Percentiles rank a stretch among this genome's conserved stretches.
Conservation (phyloP, 148 eudicot species). For the Agrostemma githago region DNA sequence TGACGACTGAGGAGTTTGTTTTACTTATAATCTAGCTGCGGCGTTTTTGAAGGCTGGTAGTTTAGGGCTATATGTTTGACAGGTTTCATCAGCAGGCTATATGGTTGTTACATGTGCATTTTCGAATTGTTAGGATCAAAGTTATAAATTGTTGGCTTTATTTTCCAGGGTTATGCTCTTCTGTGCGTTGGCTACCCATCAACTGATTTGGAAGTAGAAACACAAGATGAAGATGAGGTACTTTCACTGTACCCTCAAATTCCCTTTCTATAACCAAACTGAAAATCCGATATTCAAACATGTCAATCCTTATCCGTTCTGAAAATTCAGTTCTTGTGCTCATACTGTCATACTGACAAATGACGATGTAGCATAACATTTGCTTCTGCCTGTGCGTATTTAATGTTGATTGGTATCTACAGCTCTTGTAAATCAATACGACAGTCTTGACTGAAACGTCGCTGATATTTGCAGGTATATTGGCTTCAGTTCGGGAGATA, state of each 20-base stretch:
- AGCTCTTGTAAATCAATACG: neutral
- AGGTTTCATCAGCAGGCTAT: neutral
- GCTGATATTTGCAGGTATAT: constrained; percentile 58
- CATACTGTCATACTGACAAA: neutral
- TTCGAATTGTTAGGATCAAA: neutral
- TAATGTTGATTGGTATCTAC: neutral
- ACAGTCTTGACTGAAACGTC: constrained; percentile 6
- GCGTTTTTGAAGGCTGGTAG: neutral
- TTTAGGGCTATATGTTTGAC: neutral
- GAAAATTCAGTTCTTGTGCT: neutral
- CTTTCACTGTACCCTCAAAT: neutral
- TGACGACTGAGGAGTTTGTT: neutral
- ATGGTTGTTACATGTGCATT: constrained; percentile 1
- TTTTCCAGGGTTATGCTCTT: constrained; percentile 83
- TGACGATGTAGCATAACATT: neutral
- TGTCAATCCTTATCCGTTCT: neutral
- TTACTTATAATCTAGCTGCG: neutral
- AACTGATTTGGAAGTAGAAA: constrained; percentile 93
- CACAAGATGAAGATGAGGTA: constrained; percentile 99
- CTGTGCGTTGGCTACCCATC: constrained; percentile 94
- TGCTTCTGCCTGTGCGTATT: neutral
- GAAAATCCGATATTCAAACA: neutral
- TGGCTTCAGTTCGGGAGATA: constrained; percentile 99
- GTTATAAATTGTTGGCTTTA: neutral
- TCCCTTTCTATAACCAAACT: neutral